Percentiles rank a stretch among this genome's conserved stretches.
Conservation (phyloP, 2,329 filamentous ascomycete species). For the Chaetomium sp. region DNA sequence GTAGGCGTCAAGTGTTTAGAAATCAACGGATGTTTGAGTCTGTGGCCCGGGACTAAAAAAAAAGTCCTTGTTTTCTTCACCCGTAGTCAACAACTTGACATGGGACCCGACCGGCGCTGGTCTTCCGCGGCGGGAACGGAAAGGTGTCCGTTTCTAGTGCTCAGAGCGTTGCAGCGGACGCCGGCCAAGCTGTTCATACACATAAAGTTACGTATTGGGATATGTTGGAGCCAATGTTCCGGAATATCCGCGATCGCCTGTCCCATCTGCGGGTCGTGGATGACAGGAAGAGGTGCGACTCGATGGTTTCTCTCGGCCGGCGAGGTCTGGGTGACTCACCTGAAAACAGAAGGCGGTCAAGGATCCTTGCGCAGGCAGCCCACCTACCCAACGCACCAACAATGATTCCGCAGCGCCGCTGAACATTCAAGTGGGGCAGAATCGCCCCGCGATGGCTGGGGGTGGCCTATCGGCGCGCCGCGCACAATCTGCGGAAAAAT, state of each 20-base stretch:
- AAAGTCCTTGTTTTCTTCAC: background rate
- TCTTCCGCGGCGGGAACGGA: conserved; percentile 17
- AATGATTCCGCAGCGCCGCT: conserved; percentile 9
- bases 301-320: background rate
- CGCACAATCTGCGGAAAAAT: conserved; percentile 37
- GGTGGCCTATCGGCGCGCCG: conserved; percentile 28
- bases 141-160: conserved; percentile 7
- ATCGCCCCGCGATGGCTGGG: conserved; percentile 32
- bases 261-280: background rate
- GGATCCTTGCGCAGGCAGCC: background rate
- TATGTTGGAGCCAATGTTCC: background rate
- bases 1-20: background rate
- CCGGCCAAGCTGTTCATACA: background rate
- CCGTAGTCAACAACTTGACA: conserved; percentile 12
- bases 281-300: background rate
- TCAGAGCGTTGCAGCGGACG: background rate
- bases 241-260: background rate
- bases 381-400: background rate
- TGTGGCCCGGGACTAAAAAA: conserved; percentile 14
- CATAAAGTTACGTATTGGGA: background rate
- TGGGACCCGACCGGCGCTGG: background rate
- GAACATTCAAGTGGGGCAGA: conserved; percentile 15
- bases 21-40: background rate
- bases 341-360: conserved; percentile 29
- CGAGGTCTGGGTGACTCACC: background rate